Base-by-base conservation (phyloP, 2,329 filamentous ascomycete species). In the Aureobasidium namibiae region DNA sequence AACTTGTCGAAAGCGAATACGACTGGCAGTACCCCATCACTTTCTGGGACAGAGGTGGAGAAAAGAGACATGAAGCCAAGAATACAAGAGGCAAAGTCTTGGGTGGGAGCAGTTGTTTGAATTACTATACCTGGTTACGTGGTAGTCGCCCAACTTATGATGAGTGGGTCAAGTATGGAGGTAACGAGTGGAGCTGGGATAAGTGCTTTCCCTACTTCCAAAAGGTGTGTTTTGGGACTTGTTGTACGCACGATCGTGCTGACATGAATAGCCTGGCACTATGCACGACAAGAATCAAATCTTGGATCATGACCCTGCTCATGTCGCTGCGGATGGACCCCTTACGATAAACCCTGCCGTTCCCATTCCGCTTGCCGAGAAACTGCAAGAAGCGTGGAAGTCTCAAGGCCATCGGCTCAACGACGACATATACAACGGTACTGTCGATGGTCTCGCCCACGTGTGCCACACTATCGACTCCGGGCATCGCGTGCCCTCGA, bases 101-200 rank as follows among this genome's bases (percentile, higher is more conserved):
- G 0, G 83, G 83, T 36, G 83, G 83, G 16, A 82, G 79, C 61
- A 80, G 77, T 0, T 80, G 74, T 39, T 68, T 83, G 50, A 87
- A 87, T 71, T 87, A 86, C 68, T 85, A 81, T 69, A 84, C 82
- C 14, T 86, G 83, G 83, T 75, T 84, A 5, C 81, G 78, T 1
- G 83, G 83, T 1, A 80, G 76, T 59, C 78, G 78, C 57, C 74
- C 75, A 2, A 85, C 82, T 0, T 86, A 82, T 64, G 80, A 79
- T 62, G 69, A 74, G 59, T 80, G 77, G 76, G 74, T 67, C 16
- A 72, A 75, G 38, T 78, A 70, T 58, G 76, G 77, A 29, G 75
- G 74, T 1, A 64, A 72, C 1, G 72, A 75, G 8, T 87, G 83
- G 83, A 83, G 73, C 0, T 85, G 80, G 79, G 75, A 82, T 1